Conservation (phyloP, 1,284 basidiomycete genomes). For the Ganoderma multipileum region DNA sequence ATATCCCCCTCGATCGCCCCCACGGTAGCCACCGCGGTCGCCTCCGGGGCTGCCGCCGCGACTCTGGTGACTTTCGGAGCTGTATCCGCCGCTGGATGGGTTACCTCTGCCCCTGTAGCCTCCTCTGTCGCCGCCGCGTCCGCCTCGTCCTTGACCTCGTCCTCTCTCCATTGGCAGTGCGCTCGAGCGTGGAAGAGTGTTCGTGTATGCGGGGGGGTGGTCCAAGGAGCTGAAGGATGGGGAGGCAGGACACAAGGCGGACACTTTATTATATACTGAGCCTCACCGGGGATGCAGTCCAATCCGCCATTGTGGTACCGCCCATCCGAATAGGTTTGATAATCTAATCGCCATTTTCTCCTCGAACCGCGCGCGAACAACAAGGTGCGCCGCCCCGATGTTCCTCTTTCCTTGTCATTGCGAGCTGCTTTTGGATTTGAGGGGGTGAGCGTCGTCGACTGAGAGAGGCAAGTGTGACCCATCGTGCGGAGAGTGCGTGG, state of each 20-base stretch:
- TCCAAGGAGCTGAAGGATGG: background rate
- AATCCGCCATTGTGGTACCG: background rate
- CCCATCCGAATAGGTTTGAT: slow-evolving; percentile 1
- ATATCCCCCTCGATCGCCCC: slow-evolving; percentile 42
- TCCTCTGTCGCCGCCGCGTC: slow-evolving; percentile 39
- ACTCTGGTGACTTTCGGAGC: slow-evolving; percentile 24
- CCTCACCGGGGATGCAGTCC: no score
- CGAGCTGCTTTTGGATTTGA: slow-evolving; percentile 1
- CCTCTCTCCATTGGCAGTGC: slow-evolving; percentile 28
- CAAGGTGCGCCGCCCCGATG: background rate
- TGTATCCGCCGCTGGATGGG: background rate
- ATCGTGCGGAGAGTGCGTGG: slow-evolving; percentile 3
- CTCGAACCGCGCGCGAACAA: background rate
- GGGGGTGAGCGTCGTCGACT: background rate
- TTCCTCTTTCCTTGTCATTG: background rate
- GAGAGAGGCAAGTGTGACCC: background rate
- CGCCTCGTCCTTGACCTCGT: slow-evolving; percentile 34
- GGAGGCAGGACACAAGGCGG: background rate
- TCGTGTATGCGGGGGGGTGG: background rate
- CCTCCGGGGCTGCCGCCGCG: slow-evolving; percentile 26
- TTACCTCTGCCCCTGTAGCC: slow-evolving; percentile 37
- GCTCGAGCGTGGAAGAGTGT: background rate
- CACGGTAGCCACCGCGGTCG: slow-evolving; percentile 36
- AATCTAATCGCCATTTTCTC: background rate
- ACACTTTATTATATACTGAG: no score